Base-by-base conservation (phyloP, 352 stramenopile species). In the Phytopythium chamaehyphon region DNA sequence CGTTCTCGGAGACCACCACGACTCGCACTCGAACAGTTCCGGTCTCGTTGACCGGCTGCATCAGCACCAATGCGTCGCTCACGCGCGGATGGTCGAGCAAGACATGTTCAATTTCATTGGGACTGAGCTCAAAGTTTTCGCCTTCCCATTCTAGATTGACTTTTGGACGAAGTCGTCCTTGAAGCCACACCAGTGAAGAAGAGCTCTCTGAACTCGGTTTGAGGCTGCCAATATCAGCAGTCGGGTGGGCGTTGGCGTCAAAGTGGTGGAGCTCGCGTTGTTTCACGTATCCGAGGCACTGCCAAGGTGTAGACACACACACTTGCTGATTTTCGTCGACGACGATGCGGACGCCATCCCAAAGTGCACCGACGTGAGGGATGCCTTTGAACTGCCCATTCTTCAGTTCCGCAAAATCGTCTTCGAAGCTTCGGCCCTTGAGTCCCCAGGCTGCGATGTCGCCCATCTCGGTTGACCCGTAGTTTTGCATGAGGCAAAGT, bases 401-500 rank as follows among this genome's bases (percentile, higher is more conserved):
- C 39, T 72, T 40, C 64, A 87, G 75, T 46, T 72, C 54, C 4
- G 61, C 57, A 26, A 64, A 18, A 47, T 91, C 73, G 2, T 63
- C 62, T 9, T 54, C 48, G 31, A 78, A 83, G 14, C 11, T 55
- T 28, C 73, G 78, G 16, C 73, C 75, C 26, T 78, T 54, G 21
- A 88, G 55, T 37, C 64, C 51, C 79, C 78, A 91, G 40, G 78
- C 78, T 0, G 83, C 77, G 43, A 93, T 95, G 51, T 87, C 66
- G 14, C 81, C 85, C 40, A 76, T 90, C 55, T 95, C 85, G 21
- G 81, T 95, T 26, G 85, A 88, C 1, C 85, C 85, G 47, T 95
- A 95, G 62, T 93, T 95, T 47, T 95, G 85, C 66, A 92, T 83
- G 45, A 95, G 31, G 15, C 51, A 42, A 19, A 93, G 57, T n/a